phyloP scores from a whole-genome alignment of 371 early-diverging fungal species.

The Lichtheimia ramosa region DNA sequence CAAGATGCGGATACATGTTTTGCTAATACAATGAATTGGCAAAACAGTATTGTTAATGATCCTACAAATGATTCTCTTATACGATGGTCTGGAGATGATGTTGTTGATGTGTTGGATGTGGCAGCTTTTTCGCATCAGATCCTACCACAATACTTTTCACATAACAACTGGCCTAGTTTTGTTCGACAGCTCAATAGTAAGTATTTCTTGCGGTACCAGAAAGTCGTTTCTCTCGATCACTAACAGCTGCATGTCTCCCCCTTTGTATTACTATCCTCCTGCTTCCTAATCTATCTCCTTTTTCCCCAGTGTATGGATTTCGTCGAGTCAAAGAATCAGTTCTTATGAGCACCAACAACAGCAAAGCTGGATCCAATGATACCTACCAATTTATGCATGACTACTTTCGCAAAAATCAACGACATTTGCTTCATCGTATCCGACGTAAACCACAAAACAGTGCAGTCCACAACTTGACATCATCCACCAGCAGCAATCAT shows the following conservation, averaged over 20 bases:
- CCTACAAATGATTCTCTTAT: no score
- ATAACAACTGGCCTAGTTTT: slow-evolving; percentile 11
- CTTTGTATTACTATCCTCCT: no score
- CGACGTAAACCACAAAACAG: not conserved
- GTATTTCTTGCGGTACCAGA: not conserved
- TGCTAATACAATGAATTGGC: no score
- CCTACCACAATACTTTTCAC: slow-evolving; percentile 8
- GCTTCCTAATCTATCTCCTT: not conserved
- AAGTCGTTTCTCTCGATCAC: not conserved
- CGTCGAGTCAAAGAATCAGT: not conserved
- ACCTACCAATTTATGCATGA: slow-evolving; percentile 12
- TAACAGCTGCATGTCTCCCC: not conserved
- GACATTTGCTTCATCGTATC: not conserved
- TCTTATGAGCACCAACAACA: not conserved
- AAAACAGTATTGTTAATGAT: no score
- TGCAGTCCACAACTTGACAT: not conserved
- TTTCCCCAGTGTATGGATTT: slow-evolving; percentile 5
- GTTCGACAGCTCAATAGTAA: slow-evolving; percentile 8
- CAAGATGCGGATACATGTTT: no score
- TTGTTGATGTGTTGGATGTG: slow-evolving; percentile 62
- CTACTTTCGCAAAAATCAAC: not conserved
- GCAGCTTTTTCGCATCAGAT: slow-evolving; percentile 19
- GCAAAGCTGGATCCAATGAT: not conserved
- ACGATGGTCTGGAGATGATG: slow-evolving; percentile 35
- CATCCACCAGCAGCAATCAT: not conserved